A percentile compares a stretch with the other conserved stretches of the same genome.
Conservation (phyloP, 768 basidiomycete species). For the Russula earlei region DNA sequence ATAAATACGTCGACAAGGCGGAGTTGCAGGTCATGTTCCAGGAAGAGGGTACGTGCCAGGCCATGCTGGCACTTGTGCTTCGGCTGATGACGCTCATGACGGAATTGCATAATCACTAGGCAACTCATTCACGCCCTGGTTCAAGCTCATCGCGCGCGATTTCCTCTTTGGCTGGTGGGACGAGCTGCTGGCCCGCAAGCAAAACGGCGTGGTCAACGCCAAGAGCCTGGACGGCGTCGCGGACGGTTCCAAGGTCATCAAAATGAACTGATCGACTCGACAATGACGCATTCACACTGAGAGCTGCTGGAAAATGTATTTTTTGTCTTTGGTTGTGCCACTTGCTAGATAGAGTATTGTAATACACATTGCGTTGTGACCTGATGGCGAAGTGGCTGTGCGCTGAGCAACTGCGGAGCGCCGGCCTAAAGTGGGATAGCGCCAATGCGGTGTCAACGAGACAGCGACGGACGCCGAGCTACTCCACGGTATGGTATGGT, state of each 20-base stretch:
- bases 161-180: conserved; percentile 99
- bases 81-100: not conserved
- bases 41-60: conserved; percentile 45
- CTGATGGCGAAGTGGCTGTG: no score
- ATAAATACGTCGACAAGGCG: conserved; percentile 83
- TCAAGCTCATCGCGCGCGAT: conserved; percentile 94
- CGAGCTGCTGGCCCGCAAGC: conserved; percentile 58
- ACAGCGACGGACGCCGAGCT: no score
- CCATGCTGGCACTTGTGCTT: not conserved
- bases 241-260: conserved; percentile 66
- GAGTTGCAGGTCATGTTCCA: conserved; percentile 91
- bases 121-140: conserved; percentile 96
- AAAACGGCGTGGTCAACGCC: conserved; percentile 49
- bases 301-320: no score
- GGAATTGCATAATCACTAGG: conserved; percentile 33
- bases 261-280: conserved; percentile 43
- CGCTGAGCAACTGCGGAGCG: no score
- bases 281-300: no score
- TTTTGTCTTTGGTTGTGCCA: no score
- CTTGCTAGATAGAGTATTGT: no score
- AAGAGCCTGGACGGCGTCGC: conserved; percentile 54
- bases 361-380: no score
- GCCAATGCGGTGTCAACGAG: no score
- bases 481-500: no score
- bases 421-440: no score